Evolutionary conservation across 2,329 filamentous ascomycete species (phyloP), one percentile per base, ranked within the genome.

Genomic region (Cercospora brassicicola): DNA sequence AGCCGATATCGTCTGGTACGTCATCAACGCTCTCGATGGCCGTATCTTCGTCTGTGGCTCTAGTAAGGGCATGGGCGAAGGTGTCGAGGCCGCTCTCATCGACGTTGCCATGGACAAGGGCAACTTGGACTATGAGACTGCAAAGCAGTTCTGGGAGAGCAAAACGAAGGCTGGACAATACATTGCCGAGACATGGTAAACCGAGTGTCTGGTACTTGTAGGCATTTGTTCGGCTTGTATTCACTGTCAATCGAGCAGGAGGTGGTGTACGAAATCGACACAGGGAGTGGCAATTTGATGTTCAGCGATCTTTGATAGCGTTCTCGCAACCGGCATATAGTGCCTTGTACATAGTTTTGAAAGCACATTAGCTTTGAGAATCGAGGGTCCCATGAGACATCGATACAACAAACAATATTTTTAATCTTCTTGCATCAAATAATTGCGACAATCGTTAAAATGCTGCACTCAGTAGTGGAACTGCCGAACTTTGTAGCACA

Each of bases 1-100:
- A 79, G 92, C 94, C 1, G 95, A 98, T 77, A 86, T 98, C n/a
- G 94, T 98, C 15, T 99, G 95, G 95, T 96, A 93, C 79, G 93
- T 98, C 71, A 91, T 96, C 84, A 98, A 98, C 79, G 89, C 93
- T 2, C 85, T 98, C n/a, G 95, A 99, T 76, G 95, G 95, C 0
- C 89, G 95, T 62, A 89, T 98, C 62, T 99, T 99, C 78, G 95
- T 99, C 67, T 99, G 95, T 79, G 95, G 95, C 60, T 96, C 91
- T 81, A 93, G 89, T 76, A 93, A 92, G 82, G 95, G 95, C 66
- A 99, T 99, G 95, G 95, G 95, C 68, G 95, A 98, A 80, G 95
- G 95, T 55, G 95, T 99, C 2, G 91, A 98, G 78, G 86, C 89
- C 57, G 92, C 94, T 0, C 84, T 99, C 13, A 84, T 97, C 28